A percentile compares a stretch with the other conserved stretches of the same genome.
These are phyloP conservation scores for Russula abietina DNA, from an alignment of 768 basidiomycete genomes.

Conservation along the genomic window DNA sequence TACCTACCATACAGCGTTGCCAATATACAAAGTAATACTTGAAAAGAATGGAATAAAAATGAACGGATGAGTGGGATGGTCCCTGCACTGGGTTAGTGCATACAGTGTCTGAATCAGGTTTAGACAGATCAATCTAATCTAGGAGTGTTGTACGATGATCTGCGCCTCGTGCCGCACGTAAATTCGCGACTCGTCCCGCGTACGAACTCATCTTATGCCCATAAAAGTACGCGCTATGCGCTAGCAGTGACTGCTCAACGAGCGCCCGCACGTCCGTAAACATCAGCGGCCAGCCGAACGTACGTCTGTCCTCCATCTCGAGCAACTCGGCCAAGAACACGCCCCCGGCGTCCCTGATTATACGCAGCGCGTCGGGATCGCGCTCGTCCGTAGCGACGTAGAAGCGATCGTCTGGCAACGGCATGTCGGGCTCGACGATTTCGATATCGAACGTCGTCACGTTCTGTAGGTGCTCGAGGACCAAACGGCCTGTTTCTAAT, in stretches of 20 bases:
- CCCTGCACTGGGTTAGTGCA: neutral
- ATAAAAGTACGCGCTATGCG: conserved; percentile 35
- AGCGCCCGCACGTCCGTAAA: conserved; percentile 40
- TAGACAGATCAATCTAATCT: too few species aligned
- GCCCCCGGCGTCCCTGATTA: conserved; percentile 35
- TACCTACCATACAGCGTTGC: neutral
- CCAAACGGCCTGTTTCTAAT: conserved; percentile 28
- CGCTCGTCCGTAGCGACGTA: conserved; percentile 41
- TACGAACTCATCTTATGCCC: conserved; percentile 36
- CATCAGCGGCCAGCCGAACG: conserved; percentile 39
- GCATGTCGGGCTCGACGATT: conserved; percentile 7
- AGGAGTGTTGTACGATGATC: conserved; percentile 33
- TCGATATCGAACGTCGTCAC: conserved; percentile 14
- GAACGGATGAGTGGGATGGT: neutral
- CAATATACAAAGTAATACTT: neutral
- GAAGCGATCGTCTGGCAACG: conserved; percentile 23
- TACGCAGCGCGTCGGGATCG: conserved; percentile 30
- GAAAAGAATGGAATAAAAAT: neutral
- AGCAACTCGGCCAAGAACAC: conserved; percentile 39
- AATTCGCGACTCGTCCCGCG: conserved; percentile 36
- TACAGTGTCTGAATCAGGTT: too few species aligned
- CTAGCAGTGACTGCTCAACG: conserved; percentile 38
- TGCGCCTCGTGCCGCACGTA: conserved; percentile 34
- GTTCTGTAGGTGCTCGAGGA: conserved; percentile 24
- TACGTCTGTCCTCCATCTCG: conserved; percentile 36